phyloP scores from a whole-genome alignment of 495 filamentous ascomycete species.

The Penicillium crystallinum region DNA sequence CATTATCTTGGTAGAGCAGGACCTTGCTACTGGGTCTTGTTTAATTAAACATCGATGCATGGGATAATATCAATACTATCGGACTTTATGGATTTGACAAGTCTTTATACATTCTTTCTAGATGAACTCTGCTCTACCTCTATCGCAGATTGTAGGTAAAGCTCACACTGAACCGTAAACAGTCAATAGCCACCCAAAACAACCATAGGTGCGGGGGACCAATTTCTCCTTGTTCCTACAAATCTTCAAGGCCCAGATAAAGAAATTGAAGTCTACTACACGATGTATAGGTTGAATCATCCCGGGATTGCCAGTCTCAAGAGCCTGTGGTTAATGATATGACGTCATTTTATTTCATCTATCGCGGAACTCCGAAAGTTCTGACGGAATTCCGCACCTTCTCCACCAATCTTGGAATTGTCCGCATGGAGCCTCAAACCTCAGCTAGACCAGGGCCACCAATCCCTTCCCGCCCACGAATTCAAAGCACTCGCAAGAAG shows the following conservation, averaged over 20 bases:
- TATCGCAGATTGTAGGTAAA: no score
- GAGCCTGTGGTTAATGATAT: background rate
- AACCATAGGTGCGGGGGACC: no score
- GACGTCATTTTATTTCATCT: background rate
- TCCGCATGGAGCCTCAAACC: background rate
- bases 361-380: background rate
- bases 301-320: no score
- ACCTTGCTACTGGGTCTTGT: background rate
- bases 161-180: no score
- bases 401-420: background rate
- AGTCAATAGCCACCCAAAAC: no score
- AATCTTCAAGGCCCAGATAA: no score
- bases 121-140: no score
- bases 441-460: background rate
- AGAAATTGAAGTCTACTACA: no score
- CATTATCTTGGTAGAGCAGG: background rate
- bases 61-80: no score
- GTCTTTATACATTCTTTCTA: no score
- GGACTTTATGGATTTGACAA: no score
- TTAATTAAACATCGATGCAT: background rate
- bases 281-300: background rate
- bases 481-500: constrained; percentile 18
- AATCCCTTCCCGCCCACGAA: background rate
- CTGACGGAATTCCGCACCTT: background rate
- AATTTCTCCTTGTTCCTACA: no score